Evolutionary conservation across 169 alveolate genomes (phyloP).

Genomic region (Sarcocystis neurona): DNA sequence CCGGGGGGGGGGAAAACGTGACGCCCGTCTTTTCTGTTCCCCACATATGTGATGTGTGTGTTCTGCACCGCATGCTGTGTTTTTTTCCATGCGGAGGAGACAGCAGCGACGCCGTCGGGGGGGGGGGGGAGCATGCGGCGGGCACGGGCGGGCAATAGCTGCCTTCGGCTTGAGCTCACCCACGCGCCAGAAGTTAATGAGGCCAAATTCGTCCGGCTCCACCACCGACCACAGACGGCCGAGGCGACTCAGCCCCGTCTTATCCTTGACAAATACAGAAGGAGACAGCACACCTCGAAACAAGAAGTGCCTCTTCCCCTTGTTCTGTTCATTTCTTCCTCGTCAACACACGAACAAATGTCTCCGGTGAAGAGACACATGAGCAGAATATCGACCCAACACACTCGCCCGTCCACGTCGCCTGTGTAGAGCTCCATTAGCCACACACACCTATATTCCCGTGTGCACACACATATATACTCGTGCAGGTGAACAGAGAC

Average conservation of each 20-base stretch:
- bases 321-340: no score
- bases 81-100: background rate
- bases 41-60: no score
- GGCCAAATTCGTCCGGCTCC: conserved; percentile 53
- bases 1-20: no score
- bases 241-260: conserved; percentile 29
- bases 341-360: background rate
- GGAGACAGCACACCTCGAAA: background rate
- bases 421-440: no score
- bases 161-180: background rate
- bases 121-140: background rate
- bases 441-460: no score
- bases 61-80: no score
- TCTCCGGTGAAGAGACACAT: background rate
- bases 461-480: no score
- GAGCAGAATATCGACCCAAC: no score
- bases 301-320: background rate
- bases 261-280: background rate
- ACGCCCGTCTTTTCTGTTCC: no score
- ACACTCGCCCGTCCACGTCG: no score
- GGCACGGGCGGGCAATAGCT: background rate
- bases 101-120: background rate
- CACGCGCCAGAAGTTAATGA: conserved; percentile 23
- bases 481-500: no score
- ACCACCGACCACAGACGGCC: conserved; percentile 46